Evolutionary conservation across 1,284 basidiomycete species (phyloP), one percentile per base, ranked within the genome.

Genomic region (Ganoderma lucidum): DNA sequence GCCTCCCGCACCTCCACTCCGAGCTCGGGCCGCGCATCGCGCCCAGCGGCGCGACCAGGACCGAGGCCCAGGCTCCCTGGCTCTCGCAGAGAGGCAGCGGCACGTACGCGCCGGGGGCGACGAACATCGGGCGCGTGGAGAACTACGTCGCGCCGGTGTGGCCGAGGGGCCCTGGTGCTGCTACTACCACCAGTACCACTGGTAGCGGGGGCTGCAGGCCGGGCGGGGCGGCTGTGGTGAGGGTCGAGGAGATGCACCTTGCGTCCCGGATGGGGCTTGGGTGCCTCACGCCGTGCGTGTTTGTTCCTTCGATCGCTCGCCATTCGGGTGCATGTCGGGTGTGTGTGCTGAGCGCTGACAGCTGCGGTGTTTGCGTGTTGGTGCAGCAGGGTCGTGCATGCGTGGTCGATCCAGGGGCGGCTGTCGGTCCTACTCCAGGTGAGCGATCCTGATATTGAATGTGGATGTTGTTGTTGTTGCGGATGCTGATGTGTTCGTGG

Each of bases 111-210:
- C 32, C 35, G 35, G 37, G 15, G 19, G 19, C 39, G 56, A 59
- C 56, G 56, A 59, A 59, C 56, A 8, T 59, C 19, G 56, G 56
- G 8, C 56, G 35, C 15, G 56, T 59, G 35, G 56, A 59, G 19
- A 39, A 59, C 37, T 59, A 59, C 37, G 32, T n/a, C 37, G 56
- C 35, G 35, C 32, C 56, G 6, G 56, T 59, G 56, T 59, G 56
- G 56, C 56, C 56, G 32, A 23, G 56, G 56, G 32, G 1, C 8
- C 8, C 30, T 15, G 42, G 15, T 19, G 32, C 30, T 19, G 42
- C 3, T 10, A 4, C 42, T n/a, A n/a, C n/a, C n/a, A n/a, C n/a
- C n/a, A n/a, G n/a, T n/a, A n/a, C n/a, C n/a, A n/a, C n/a, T 15
- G 42, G 42, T 10, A 42, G 41, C 44, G 19, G 44, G n/a, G n/a